Base-by-base conservation (phyloP, 352 stramenopile genomes). In the Phytophthora chlamydospora region DNA sequence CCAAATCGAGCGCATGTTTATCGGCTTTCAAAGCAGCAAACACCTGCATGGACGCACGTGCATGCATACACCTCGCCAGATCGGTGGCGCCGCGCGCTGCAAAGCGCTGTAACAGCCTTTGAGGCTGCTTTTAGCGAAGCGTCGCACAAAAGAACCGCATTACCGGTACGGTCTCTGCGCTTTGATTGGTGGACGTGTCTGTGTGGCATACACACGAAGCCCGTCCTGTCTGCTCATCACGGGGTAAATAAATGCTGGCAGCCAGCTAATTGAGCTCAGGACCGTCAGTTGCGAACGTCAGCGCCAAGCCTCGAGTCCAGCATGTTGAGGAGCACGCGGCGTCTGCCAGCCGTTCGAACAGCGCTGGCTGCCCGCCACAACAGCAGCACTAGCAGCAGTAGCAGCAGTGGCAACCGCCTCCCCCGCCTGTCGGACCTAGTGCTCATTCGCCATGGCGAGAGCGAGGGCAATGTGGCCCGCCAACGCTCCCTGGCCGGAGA, bases 371-470 rank as follows among this genome's bases (percentile, higher is more conserved):
- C 36, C 11, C 51, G 52, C 13, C 52, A 43, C 38, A 58, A n/a
- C 42, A 62, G 49, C 42, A 61, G 51, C 34, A 41, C 16, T 16
- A 41, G n/a, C 44, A 64, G 51, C 19, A 60, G 44, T 5, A 59
- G 39, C 27, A 53, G 31, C 39, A 64, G 62, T 39, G 54, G 59
- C 48, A 66, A 71, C 19, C 62, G 68, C 32, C 73, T 81, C 29
- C 83, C 82, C 14, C 83, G 87, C 2, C 75, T 96, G 13, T 74
- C 76, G 1, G 87, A 96, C 56, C 68, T 96, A 41, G 85, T 96
- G 50, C 80, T 96, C n/a, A 92, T 96, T 43, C 87, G 89, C 34
- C 89, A 96, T 56, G 89, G 89, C 49, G 86, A 96, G 73, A 95
- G 85, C 62, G 89, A 96, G 65, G 89, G 89, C 41, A 96, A 96